A percentile compares a stretch with the other conserved stretches of the same genome.
Evolutionary conservation across 495 filamentous ascomycete genomes (phyloP).

Genomic region (Echria macrotheca): DNA sequence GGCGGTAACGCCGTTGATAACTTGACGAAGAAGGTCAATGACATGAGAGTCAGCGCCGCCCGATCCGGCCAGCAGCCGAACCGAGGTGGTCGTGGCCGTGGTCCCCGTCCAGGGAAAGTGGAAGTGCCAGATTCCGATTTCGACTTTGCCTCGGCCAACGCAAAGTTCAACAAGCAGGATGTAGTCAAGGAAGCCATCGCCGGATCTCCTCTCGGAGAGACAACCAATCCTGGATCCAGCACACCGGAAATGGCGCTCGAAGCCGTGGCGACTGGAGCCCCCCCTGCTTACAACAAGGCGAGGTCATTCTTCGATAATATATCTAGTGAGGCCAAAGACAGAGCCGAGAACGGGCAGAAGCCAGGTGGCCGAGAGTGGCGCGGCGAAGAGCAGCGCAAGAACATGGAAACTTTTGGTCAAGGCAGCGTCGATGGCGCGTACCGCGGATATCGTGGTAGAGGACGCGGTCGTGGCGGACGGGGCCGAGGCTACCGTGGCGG

Average conservation of each 20-base stretch:
- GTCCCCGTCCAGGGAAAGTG: slow-evolving; percentile 56
- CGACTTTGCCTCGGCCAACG: slow-evolving; percentile 88
- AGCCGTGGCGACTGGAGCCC: slow-evolving; percentile 30
- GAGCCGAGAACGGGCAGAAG: slow-evolving; percentile 64
- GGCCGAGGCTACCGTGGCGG: slow-evolving; percentile 47
- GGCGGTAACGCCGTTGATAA: slow-evolving; percentile 64
- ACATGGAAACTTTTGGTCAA: slow-evolving; percentile 98
- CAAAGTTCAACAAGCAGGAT: slow-evolving; percentile 97
- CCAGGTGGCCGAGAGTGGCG: slow-evolving; percentile 86
- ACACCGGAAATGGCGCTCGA: slow-evolving; percentile 29
- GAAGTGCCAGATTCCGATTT: slow-evolving; percentile 87
- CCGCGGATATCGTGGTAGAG: slow-evolving; percentile 67
- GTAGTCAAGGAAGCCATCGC: slow-evolving; percentile 87
- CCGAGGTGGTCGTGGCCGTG: slow-evolving; percentile 51
- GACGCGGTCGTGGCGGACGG: slow-evolving; percentile 60
- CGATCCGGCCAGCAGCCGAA: slow-evolving; percentile 36
- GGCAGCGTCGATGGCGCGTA: slow-evolving; percentile 87
- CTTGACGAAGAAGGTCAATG: slow-evolving; percentile 75
- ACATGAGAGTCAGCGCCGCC: slow-evolving; percentile 68
- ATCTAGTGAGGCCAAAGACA: slow-evolving; percentile 83
- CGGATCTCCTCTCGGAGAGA: slow-evolving; percentile 62
- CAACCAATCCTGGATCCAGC: slow-evolving; percentile 31
- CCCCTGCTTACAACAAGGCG: slow-evolving; percentile 70
- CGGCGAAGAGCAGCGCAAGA: slow-evolving; percentile 86
- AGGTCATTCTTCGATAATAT: slow-evolving; percentile 97